Conservation (phyloP, 2,329 filamentous ascomycete species). For the Furcasterigmium sp. region DNA sequence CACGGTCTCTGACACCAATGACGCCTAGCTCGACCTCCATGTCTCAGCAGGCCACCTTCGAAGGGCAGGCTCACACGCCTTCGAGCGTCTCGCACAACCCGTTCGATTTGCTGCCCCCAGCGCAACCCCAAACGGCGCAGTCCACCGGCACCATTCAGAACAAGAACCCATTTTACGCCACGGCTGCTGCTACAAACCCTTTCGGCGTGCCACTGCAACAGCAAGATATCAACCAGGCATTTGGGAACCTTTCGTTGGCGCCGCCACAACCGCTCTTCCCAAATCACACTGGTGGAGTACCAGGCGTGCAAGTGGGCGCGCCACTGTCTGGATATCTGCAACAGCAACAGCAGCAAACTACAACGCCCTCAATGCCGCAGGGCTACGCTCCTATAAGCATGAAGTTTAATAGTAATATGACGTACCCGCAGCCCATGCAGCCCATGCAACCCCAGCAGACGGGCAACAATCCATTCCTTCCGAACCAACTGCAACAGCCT, state of each 20-base stretch:
- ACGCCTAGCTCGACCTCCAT: constrained; percentile 27
- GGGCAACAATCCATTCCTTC: constrained; percentile 49
- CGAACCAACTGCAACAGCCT: constrained; percentile 25
- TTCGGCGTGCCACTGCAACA: constrained; percentile 52
- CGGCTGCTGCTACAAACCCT: constrained; percentile 54
- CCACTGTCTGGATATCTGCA: constrained; percentile 30
- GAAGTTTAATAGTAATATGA: constrained; percentile 36
- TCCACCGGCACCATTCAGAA: constrained; percentile 58
- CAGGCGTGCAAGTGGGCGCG: constrained; percentile 31
- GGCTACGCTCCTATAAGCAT: constrained; percentile 31
- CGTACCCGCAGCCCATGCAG: constrained; percentile 30
- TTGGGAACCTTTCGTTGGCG: constrained; percentile 70
- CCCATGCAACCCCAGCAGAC: constrained; percentile 30
- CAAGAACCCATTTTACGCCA: constrained; percentile 50
- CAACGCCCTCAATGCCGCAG: constrained; percentile 34
- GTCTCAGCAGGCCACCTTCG: constrained; percentile 16
- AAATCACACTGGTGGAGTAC: constrained; percentile 64
- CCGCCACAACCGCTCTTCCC: constrained; percentile 61
- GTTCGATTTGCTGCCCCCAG: constrained; percentile 53
- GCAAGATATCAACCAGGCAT: constrained; percentile 57
- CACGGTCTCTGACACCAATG: constrained; percentile 51
- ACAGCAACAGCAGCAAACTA: constrained; percentile 26
- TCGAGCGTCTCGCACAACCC: constrained; percentile 57
- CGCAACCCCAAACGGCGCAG: constrained; percentile 57
- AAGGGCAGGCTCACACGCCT: constrained; percentile 23